Evolutionary conservation across 2,329 filamentous ascomycete species (phyloP).

Genomic region (Colletotrichum chrysophilum): DNA sequence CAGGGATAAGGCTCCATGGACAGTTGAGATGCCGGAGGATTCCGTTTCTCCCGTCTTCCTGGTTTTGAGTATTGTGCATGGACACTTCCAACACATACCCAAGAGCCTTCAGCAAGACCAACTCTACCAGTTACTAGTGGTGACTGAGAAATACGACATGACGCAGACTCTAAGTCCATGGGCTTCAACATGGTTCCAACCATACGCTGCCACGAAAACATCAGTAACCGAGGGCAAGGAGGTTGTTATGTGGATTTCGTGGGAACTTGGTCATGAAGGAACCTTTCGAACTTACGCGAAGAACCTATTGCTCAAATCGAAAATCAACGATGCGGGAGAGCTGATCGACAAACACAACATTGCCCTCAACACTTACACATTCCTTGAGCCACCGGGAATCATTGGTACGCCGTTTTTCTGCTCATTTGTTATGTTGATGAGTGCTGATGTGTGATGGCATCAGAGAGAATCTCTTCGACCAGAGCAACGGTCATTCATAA

Average conservation of each 20-base stretch:
- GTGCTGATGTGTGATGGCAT: no score
- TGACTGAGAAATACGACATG: not conserved
- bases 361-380: not conserved
- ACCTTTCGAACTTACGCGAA: fast-evolving
- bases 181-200: not conserved
- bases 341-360: not conserved
- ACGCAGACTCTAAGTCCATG: not conserved
- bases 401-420: not conserved
- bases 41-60: not conserved
- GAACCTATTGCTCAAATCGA: not conserved
- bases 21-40: not conserved
- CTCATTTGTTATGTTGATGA: no score
- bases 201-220: not conserved
- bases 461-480: not conserved
- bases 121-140: not conserved
- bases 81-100: not conserved
- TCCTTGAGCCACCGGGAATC: not conserved
- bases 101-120: not conserved
- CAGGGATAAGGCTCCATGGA: not conserved
- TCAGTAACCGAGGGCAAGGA: not conserved
- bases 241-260: not conserved
- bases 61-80: not conserved
- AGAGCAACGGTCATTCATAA: not conserved
- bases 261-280: not conserved
- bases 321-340: not conserved